These are phyloP conservation scores for Arabidopsis lyrata DNA, from an alignment of 441 rosid genomes.

Conservation along the genomic window DNA sequence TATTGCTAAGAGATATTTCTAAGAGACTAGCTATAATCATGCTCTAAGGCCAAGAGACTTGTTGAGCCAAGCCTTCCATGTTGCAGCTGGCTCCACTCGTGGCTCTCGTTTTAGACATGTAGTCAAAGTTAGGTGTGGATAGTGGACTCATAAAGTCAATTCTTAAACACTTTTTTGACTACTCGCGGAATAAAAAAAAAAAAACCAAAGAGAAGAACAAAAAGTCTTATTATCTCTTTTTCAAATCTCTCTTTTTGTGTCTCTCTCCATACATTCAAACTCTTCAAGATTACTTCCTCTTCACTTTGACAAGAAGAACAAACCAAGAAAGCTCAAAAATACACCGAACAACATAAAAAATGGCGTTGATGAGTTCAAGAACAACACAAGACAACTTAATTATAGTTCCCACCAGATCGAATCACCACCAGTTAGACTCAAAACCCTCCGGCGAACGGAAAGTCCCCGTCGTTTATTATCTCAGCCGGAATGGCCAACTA, in stretches of 20 bases:
- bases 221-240: slow-evolving; percentile 18
- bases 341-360: slow-evolving; percentile 2
- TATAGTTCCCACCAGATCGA: slow-evolving; percentile 21
- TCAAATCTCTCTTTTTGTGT: neutral
- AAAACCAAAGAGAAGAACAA: neutral
- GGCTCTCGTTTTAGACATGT: neutral
- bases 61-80: too few relatives aligned
- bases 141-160: slow-evolving; percentile 28
- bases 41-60: too few relatives aligned
- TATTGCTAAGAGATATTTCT: too few relatives aligned
- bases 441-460: slow-evolving; percentile 17
- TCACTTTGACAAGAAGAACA: neutral
- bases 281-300: neutral
- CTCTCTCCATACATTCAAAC: neutral
- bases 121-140: slow-evolving; percentile 24
- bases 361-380: slow-evolving; percentile 43
- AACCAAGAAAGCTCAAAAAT: neutral
- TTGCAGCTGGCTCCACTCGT: neutral
- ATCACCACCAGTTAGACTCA: slow-evolving; percentile 37
- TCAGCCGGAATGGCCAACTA: slow-evolving; percentile 56
- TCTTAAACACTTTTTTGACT: neutral
- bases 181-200: neutral
- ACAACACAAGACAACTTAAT: slow-evolving; percentile 20
- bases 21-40: too few relatives aligned
- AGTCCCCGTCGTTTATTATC: slow-evolving; percentile 55